These are phyloP conservation scores for Starmerella roubikii DNA, from an alignment of 805 yeast genomes.

Conservation along the genomic window DNA sequence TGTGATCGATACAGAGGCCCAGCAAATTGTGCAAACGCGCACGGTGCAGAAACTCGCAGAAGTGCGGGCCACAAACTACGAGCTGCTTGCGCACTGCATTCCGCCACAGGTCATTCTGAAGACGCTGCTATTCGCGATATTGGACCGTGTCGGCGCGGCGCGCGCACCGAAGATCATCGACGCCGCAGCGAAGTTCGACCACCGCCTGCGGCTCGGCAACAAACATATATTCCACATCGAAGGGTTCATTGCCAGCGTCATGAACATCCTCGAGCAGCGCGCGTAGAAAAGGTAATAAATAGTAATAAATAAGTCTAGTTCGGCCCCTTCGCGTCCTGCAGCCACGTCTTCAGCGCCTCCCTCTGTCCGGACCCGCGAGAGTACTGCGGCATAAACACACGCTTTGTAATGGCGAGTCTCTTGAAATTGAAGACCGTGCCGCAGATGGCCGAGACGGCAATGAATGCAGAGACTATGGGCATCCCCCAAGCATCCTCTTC, in stretches of 20 bases:
- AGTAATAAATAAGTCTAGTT: background rate
- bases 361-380: constrained; percentile 1
- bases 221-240: constrained; percentile 90
- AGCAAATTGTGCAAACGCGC: constrained; percentile 43
- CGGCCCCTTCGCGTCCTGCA: background rate
- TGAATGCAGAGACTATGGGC: constrained; percentile 31
- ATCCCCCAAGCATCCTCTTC: constrained; percentile 73
- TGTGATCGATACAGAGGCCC: constrained; percentile 57
- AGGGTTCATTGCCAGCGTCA: constrained; percentile 79
- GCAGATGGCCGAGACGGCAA: constrained; percentile 32
- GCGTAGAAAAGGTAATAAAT: background rate
- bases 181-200: constrained; percentile 54
- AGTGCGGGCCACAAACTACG: constrained; percentile 61
- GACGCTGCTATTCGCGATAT: constrained; percentile 32
- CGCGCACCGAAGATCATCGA: constrained; percentile 32
- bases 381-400: constrained; percentile 43
- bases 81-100: constrained; percentile 81
- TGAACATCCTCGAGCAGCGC: constrained; percentile 51
- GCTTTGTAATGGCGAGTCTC: constrained; percentile 49
- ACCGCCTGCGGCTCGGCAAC: constrained; percentile 69
- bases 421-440: constrained; percentile 44
- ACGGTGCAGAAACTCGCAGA: constrained; percentile 37
- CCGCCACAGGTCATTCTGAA: constrained; percentile 76
- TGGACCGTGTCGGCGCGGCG: constrained; percentile 20
- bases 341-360: constrained; percentile 13